Base-by-base conservation (phyloP, 805 yeast genomes). In the Isabelozyma gotoi region DNA sequence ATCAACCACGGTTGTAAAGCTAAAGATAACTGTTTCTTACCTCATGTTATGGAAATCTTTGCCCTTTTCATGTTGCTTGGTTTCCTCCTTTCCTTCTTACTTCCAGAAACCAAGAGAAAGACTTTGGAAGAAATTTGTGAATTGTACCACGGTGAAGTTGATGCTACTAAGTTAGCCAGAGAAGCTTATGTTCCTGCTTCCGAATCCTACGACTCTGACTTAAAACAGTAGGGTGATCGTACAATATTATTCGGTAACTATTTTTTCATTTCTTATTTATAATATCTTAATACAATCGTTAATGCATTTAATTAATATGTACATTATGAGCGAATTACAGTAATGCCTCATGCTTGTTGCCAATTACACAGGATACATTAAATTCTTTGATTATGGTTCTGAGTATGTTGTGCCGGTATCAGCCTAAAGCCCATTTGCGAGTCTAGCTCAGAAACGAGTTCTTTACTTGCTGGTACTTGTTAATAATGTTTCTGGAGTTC, bases 101-200 rank as follows among this genome's bases (percentile, higher is more conserved):
- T 88, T 52, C 96, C 96, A 57, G 97, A 89, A 77, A 88, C 97
- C 49, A 87, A 85, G 81, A 82, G 96, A 77, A 81, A 80, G 80
- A 87, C 96, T 39, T 78, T 89, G 57, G 97, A 89, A 76, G 84
- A 88, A 64, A 78, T 89, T 48, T 68, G 82, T 53, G 96, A 87
- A 71, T 80, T 78, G 62, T 81, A 82, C 59, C 96, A 89, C 62
- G 96, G 83, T 61, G 96, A 89, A 73, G 66, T 83, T 53, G 76
- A 72, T 55, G 53, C 73, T 41, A 68, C 76, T 49, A 69, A 65
- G 51, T 50, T 69, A 42, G 63, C 60, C 42, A 63, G 55, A 49
- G 76, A 68, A 50, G 67, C 74, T 60, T 69, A 67, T 50, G 52
- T 43, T 19, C 34, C 49, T 5, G 51, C 57, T 41, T 47, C 59